Conservation (phyloP, 805 yeast genomes). For the Candida suzukii region DNA sequence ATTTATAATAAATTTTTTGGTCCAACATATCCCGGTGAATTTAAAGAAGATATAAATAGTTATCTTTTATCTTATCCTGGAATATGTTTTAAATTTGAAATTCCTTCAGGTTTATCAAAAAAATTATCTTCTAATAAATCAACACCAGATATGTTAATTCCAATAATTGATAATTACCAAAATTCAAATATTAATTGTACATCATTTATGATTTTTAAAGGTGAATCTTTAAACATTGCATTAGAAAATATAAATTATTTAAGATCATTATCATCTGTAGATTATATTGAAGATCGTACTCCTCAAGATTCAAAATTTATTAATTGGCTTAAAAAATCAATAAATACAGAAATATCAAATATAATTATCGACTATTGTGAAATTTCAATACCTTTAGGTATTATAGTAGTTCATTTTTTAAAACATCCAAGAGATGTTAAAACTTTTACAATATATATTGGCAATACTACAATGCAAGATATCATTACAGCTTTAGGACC, state of each 20-base stretch:
- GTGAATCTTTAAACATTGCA: too few species aligned
- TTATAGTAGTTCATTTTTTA: conserved; percentile 17
- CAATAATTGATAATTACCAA: conserved; percentile 16
- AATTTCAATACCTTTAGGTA: conserved; percentile 6
- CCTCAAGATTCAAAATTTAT: too few species aligned
- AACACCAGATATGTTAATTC: conserved; percentile 12
- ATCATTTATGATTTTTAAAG: conserved; percentile 33
- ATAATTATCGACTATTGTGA: conserved; percentile 3
- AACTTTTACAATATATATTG: conserved; percentile 24
- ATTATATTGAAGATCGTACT: too few species aligned
- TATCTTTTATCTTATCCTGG: conserved; percentile 53
- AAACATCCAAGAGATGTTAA: conserved; percentile 16
- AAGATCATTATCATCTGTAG: too few species aligned
- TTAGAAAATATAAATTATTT: too few species aligned
- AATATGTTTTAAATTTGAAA: conserved; percentile 39
- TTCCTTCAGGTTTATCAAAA: conserved; percentile 11
- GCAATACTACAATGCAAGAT: conserved; percentile 42
- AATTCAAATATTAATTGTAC: conserved; percentile 28
- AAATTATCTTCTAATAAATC: conserved; percentile 1
- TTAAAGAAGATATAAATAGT: conserved; percentile 16
- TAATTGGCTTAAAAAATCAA: too few species aligned
- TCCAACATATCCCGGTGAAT: conserved; percentile 52
- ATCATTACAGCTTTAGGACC: conserved; percentile 43
- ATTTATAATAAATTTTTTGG: conserved; percentile 54
- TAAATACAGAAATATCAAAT: background rate